Evolutionary conservation across 768 basidiomycete genomes (phyloP).

Genomic region (Amanita phalloides): DNA sequence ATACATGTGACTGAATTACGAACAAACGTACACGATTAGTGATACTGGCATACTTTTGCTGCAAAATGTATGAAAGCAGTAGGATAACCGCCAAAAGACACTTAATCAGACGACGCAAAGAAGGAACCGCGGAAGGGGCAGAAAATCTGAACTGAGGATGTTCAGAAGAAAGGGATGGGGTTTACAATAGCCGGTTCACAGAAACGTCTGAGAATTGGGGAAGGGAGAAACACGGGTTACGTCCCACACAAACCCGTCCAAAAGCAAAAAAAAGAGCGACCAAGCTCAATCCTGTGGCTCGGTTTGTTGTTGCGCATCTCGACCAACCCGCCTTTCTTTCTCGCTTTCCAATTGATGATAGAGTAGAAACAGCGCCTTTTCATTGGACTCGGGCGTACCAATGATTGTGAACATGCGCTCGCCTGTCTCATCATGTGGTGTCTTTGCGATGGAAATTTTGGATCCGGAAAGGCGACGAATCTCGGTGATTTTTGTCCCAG

Average conservation of each 20-base stretch:
- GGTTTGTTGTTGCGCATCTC: slow-evolving; percentile 71
- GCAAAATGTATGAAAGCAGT: slow-evolving; percentile 2
- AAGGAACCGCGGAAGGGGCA: not conserved
- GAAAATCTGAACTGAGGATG: not conserved
- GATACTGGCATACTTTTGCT: slow-evolving; percentile 7
- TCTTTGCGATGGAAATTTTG: slow-evolving; percentile 97
- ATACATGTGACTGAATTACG: slow-evolving; percentile 7
- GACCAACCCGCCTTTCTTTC: slow-evolving; percentile 87
- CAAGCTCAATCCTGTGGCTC: slow-evolving; percentile 37
- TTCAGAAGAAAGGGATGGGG: not conserved
- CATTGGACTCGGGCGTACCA: slow-evolving; percentile 92
- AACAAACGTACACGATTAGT: slow-evolving; percentile 6
- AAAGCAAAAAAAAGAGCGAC: not conserved
- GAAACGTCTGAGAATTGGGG: slow-evolving; percentile 1
- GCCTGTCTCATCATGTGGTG: slow-evolving; percentile 98
- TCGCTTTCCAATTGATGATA: slow-evolving; percentile 97
- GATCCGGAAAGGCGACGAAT: slow-evolving; percentile 96
- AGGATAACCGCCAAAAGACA: slow-evolving; percentile 4
- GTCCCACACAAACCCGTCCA: not conserved
- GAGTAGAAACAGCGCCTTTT: slow-evolving; percentile 93
- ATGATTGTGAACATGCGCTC: slow-evolving; percentile 99
- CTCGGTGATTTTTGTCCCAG: slow-evolving; percentile 97
- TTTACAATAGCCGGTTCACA: not conserved
- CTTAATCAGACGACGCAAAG: not conserved
- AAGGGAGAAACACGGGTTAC: not conserved